A percentile compares a stretch with the other conserved stretches of the same genome.
Conservation (phyloP, 441 rosid genomes). For the Geranium incanum region DNA sequence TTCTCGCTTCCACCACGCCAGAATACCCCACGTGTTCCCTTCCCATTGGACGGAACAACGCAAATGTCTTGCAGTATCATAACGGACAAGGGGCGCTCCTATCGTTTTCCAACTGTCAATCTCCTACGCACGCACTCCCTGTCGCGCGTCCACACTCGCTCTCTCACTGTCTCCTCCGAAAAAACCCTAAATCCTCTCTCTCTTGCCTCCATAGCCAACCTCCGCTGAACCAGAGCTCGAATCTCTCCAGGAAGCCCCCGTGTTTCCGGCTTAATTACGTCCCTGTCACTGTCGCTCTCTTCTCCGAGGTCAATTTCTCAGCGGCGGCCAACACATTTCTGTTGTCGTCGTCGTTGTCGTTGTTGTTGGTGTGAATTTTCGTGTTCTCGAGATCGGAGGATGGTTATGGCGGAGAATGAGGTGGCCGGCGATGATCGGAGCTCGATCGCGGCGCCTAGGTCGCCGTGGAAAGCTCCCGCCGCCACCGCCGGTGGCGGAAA, state of each 20-base stretch:
- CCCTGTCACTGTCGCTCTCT: constrained; percentile 8
- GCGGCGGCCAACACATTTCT: background rate
- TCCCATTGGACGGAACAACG: background rate
- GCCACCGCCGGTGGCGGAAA: constrained; percentile 16
- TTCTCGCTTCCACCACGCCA: background rate
- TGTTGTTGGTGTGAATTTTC: constrained; percentile 5
- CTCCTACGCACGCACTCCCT: background rate
- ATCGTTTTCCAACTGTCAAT: background rate
- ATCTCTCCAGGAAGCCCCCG: background rate
- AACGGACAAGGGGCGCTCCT: background rate
- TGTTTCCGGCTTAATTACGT: background rate
- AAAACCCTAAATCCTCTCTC: constrained; percentile 7
- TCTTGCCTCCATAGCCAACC: background rate
- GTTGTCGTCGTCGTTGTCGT: background rate
- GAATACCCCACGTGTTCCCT: background rate
- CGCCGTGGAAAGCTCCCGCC: constrained; percentile 69
- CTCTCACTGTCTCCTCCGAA: background rate
- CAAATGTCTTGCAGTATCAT: background rate
- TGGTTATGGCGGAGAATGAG: constrained; percentile 69
- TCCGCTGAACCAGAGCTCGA: background rate
- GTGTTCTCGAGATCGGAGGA: constrained; percentile 14
- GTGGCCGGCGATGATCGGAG: constrained; percentile 46
- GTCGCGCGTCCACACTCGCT: background rate
- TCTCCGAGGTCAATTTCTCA: background rate
- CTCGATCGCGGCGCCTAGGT: constrained; percentile 43